Base-by-base conservation (phyloP, 176 grass and related monocot genomes). In the Hyparrhenia diplandra region DNA sequence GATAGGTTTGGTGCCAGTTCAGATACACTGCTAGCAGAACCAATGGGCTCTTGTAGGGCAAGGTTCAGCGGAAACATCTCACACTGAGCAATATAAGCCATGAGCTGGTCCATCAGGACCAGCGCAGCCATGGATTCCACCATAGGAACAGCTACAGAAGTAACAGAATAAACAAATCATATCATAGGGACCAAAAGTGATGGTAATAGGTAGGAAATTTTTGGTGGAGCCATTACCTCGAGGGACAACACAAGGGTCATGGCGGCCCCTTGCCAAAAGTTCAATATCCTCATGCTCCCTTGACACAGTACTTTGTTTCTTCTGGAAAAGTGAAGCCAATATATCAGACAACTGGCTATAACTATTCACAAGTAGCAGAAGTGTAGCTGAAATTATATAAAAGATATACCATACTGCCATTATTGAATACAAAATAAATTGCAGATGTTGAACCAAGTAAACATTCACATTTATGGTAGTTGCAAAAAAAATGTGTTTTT, bases 181-280 rank as follows among this genome's bases (percentile, higher is more conserved):
- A 28, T 42, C 34, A 81, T 76, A 84, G 39, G 60, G 70, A 77
- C 29, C 32, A 73, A 67, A 86, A 64, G 59, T 55, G 57, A 60
- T 46, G 57, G 51, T 23, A 60, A 40, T 49, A 46, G 12, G 46
- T 63, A 63, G 34, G 47, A 64, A 69, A 46, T 45, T 76, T 61
- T 64, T 14, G 73, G 64, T 58, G 37, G 54, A 37, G 45, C 46
- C 68, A 65, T 80, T 86, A 99, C 97, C 97, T 77, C 93, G 82
- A 66, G 97, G 97, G 30, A 99, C 93, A 79, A 99, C 97, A 80
- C 97, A 99, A 37, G 97, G 93, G 75, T 96, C 97, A 43, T 96
- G 93, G 30, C 93, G 97, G 3, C 97, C 97, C 79, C 93, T 85
- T 81, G 97, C 89, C 75, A 87, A 70, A 70, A 99, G 90, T n/a